Evolutionary conservation across 306 rosid species (phyloP), one percentile per base, ranked within the genome.

Genomic region (Vachellia pachyceras): DNA sequence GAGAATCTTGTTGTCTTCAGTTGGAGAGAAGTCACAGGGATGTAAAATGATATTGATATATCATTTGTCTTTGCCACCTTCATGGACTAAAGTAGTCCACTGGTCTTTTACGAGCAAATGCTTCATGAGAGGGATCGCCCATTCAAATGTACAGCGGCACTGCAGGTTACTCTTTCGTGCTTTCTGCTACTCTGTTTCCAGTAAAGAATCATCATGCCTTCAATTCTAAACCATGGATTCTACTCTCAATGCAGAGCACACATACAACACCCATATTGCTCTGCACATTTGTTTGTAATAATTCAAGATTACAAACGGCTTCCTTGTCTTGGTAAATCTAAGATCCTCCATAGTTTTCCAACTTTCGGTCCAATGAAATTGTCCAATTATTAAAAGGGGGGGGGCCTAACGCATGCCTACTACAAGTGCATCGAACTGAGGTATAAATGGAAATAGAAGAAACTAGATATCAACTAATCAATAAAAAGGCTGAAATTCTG

Each of bases 401-500:
- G 23, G 58, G 58, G 58, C 1, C 63, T 11, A 10, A 23, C 3
- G 63, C 69, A 36, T 46, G 3, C 23, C 69, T 7, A 71, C 47
- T 41, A n/a, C 29, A 71, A 60, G 63, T 25, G 63, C 42, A 40
- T 49, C 41, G 42, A 22, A 69, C 71, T 10, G 44, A 65, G 29
- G 12, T 46, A 13, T 22, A 5, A 42, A 22, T 23, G 46, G 50
- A 79, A 36, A 75, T 40, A 49, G 6, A 10, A 77, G 18, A 46
- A 70, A 52, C 1, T n/a, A n/a, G 22, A 77, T 40, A 67, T 14
- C n/a, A 22, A 12, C 36, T 65, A 52, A 63, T 57, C n/a, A 22
- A 12, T 41, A 67, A 52, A 63, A 55, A 72, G 49, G 20, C 61
- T 29, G 75, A 80, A 79, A 57, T 64, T 44, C 58, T 67, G 76